Base-by-base conservation (phyloP, 129 eudicot genomes). In the Pulicaria dysenterica region DNA sequence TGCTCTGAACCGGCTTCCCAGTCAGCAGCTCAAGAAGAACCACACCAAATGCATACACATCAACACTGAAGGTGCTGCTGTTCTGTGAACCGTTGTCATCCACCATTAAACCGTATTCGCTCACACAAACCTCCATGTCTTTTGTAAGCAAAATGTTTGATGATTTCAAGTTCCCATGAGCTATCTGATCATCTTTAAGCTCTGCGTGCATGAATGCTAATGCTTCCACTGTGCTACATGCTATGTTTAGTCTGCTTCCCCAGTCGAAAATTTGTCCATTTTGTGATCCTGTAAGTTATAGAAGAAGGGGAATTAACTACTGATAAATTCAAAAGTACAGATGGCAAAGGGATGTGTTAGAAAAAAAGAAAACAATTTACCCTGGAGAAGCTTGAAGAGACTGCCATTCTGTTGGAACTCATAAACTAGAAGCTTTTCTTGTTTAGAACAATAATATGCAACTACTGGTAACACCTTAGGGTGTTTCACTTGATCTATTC, bases 141-240 rank as follows among this genome's bases (percentile, higher is more conserved):
- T 74, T 59, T 76, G 76, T 81, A 7, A 90, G 67, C 54, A 90
- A 47, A 49, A 90, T 87, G 83, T 90, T 90, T 12, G 96, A 87
- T 38, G 94, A 85, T 81, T 90, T 90, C n/a, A 90, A 46, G 83
- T 90, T 90, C 39, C 96, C 96, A 38, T 90, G 94, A 65, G 94
- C 75, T 7, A 90, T 85, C 19, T 74, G 73, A 40, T 90, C 87
- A 3, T 45, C 76, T 44, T 82, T 68, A 51, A 87, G 96, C 78
- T 70, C 83, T 50, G 72, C 73, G 49, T 90, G 96, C 94, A 87
- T 85, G 81, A 78, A 81, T 1, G 89, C 87, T 40, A 90, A 60
- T 43, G 91, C 90, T 58, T 85, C 83, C 0, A 89, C 84, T 7
- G 74, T 68, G 61, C 69, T 73, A n/a, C 83, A 76, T 34, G 96